Percentiles rank a stretch among this genome's conserved stretches.
These are phyloP conservation scores for Colletotrichum spinosum DNA, from an alignment of 2,329 filamentous ascomycete genomes.

Conservation along the genomic window DNA sequence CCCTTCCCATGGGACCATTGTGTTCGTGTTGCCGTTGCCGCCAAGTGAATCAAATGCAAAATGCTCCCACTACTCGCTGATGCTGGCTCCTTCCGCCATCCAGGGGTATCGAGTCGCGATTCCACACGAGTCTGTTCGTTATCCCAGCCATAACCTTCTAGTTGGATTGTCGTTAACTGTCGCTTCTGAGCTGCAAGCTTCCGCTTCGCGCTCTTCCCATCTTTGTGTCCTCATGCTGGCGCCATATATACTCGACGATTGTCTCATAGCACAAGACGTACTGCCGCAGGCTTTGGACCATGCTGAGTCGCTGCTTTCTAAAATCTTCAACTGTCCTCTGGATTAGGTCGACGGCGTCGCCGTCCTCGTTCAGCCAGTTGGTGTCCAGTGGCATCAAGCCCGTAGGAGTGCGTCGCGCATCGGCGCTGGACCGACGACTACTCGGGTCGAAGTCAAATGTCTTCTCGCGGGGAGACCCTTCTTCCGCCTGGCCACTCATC, in stretches of 20 bases:
- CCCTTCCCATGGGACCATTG: slow-evolving; percentile 10
- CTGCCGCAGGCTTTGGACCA: slow-evolving; percentile 95
- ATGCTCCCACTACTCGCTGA: slow-evolving; percentile 32
- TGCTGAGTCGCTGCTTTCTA: slow-evolving; percentile 86
- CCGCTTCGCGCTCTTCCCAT: slow-evolving; percentile 40
- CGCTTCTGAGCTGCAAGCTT: slow-evolving; percentile 36
- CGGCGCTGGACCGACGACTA: slow-evolving; percentile 31
- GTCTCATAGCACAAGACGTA: slow-evolving; percentile 98
- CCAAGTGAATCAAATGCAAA: slow-evolving; percentile 23
- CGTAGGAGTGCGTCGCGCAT: slow-evolving; percentile 30
- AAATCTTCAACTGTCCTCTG: slow-evolving; percentile 93
- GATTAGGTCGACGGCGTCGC: slow-evolving; percentile 81
- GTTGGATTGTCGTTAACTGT: slow-evolving; percentile 23
- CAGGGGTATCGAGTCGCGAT: slow-evolving; percentile 34
- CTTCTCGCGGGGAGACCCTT: slow-evolving; percentile 44
- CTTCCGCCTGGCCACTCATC: slow-evolving; percentile 52
- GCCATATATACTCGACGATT: slow-evolving; percentile 84
- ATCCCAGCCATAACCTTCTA: slow-evolving; percentile 2
- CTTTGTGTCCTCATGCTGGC: slow-evolving; percentile 54
- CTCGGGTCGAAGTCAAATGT: slow-evolving; percentile 38
- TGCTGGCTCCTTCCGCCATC: slow-evolving; percentile 28
- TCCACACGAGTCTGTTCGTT: slow-evolving; percentile 18
- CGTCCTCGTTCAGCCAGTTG: slow-evolving; percentile 76
- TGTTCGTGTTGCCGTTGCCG: slow-evolving; percentile 28
- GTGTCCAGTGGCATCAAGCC: slow-evolving; percentile 53